phyloP scores from a whole-genome alignment of 805 yeast genomes.

The Zygosaccharomyces kombuchaensis region DNA sequence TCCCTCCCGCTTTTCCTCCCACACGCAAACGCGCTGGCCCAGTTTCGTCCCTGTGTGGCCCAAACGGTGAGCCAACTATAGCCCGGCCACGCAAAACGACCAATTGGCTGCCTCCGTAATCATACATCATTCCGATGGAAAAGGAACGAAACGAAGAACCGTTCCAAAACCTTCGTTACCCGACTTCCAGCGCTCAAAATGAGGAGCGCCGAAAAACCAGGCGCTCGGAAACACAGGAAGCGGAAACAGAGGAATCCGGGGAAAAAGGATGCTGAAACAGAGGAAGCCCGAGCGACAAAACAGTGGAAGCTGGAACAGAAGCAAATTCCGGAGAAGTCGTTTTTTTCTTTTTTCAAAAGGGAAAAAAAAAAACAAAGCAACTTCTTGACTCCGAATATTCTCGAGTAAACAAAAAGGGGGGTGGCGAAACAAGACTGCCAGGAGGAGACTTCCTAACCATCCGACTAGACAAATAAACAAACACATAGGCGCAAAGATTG shows the following conservation, averaged over 20 bases:
- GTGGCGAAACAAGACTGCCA: not conserved
- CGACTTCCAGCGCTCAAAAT: not conserved
- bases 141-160: not conserved
- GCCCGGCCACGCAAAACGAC: conserved; percentile 2
- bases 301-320: not conserved
- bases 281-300: not conserved
- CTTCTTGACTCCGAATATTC: not conserved
- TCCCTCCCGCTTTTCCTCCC: conserved; percentile 3
- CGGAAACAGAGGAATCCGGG: not conserved
- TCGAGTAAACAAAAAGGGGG: not conserved
- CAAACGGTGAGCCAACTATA: not conserved
- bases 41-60: not conserved
- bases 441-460: not conserved
- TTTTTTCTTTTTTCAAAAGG: too few relatives aligned
- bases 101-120: not conserved
- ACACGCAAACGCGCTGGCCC: not conserved
- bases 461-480: not conserved
- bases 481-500: not conserved
- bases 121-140: not conserved
- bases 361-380: not conserved
- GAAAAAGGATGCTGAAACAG: conserved; percentile 2
- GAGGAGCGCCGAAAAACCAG: not conserved
- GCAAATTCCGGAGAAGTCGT: not conserved
- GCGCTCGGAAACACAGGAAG: not conserved
- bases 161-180: not conserved